These are phyloP conservation scores for Xerocomus potaroensis DNA, from an alignment of 768 basidiomycete genomes.

Conservation along the genomic window DNA sequence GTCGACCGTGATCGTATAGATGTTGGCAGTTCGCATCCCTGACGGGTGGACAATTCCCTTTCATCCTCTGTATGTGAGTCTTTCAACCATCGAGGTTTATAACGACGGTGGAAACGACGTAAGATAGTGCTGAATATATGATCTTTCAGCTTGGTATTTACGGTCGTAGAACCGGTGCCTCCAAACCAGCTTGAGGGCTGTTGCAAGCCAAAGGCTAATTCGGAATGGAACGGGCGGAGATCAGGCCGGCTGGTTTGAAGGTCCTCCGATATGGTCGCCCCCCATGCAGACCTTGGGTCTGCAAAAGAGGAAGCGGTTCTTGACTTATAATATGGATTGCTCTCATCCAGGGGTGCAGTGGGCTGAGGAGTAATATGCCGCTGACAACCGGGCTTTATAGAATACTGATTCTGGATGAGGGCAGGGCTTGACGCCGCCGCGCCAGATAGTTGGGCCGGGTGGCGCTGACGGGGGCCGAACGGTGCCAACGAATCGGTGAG, in stretches of 20 bases:
- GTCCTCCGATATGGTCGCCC: conserved; percentile 24
- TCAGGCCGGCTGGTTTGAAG: conserved; percentile 24
- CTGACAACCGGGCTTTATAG: conserved; percentile 20
- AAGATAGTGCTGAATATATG: conserved; percentile 91
- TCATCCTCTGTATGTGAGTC: conserved; percentile 53
- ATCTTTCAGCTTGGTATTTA: conserved; percentile 92
- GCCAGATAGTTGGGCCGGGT: conserved; percentile 41
- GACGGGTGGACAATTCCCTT: conserved; percentile 44
- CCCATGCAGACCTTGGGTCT: conserved; percentile 17
- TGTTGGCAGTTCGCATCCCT: conserved; percentile 26
- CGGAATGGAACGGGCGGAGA: conserved; percentile 40
- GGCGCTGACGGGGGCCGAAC: conserved; percentile 32
- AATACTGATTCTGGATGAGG: conserved; percentile 38
- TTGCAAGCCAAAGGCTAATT: conserved; percentile 30
- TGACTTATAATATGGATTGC: conserved; percentile 42
- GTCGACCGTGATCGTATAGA: conserved; percentile 12
- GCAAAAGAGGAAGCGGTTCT: conserved; percentile 28
- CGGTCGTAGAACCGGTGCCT: conserved; percentile 88
- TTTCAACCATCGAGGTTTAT: conserved; percentile 28
- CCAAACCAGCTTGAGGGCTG: conserved; percentile 59
- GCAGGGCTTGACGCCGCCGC: conserved; percentile 71
- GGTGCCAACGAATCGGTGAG: conserved; percentile 33
- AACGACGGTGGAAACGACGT: conserved; percentile 60
- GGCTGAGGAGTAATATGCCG: conserved; percentile 42
- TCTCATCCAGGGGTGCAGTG: conserved; percentile 34